Evolutionary conservation across 1,139 yeast genomes (phyloP), one percentile per base, ranked within the genome.

Genomic region (Yamadazyma mexicana): DNA sequence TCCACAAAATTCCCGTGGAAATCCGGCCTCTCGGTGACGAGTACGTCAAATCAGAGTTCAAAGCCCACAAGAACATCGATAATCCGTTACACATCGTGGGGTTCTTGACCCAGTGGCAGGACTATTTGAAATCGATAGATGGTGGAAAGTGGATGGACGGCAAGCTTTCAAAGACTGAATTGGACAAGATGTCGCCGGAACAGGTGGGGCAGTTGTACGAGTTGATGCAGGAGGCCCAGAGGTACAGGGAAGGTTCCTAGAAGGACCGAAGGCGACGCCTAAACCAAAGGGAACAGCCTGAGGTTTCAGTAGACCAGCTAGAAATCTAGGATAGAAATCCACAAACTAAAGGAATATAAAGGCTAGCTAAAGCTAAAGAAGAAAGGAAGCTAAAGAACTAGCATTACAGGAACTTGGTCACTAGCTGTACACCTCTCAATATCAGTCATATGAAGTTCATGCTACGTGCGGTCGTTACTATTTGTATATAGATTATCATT

Each of bases 31-130:
- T 92, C 26, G 98, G 98, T 4, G 97, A 92, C 59, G 76, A 80
- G 50, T 92, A 92, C 61, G 96, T 92, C 40, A 87, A 83, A 56
- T 78, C 83, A 20, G 98, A 92, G 62, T 92, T 92, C 68, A 80
- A 81, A 50, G 84, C 92, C n/a, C 98, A 94, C 63, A 78, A 80
- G 47, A 64, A 69, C 36, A 75, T 83, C 11, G 96, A 89, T 51
- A 89, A 92, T 59, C 98, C 98, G 1, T 71, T 89, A 28, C 96
- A 91, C 56, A 88, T 92, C 26, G 91, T 94, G 8, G 98, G 97
- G 10, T 92, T 92, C 54, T 73, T 92, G 47, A 80, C 95, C 1
- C 84, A 88, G 48, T 92, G 98, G 98, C 98, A 92, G 57, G 91
- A 87, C 52, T 92, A 92, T 55, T 74, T 87, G 43, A 77, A 78